Percentiles rank a stretch among this genome's conserved stretches.
phyloP scores from a whole-genome alignment of 2,329 filamentous ascomycete species.

The Aspergillus eucalypticola region DNA sequence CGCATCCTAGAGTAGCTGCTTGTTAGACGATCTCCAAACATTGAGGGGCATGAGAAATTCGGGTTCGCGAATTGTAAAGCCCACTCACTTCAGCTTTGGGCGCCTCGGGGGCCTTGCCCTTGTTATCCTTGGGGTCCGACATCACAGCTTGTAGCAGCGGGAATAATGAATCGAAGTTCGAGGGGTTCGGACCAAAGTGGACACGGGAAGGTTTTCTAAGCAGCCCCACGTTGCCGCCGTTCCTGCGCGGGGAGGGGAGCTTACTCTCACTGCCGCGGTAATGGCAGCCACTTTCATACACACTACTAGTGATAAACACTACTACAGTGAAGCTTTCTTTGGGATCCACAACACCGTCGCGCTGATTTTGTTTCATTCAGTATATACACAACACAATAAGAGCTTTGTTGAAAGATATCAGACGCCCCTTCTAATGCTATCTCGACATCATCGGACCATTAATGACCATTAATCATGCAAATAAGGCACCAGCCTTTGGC shows the following conservation, averaged over 20 bases:
- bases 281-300: neutral
- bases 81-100: constrained; percentile 17
- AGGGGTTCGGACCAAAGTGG: constrained; percentile 14
- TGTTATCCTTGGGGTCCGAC: constrained; percentile 36
- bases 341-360: no score
- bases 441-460: neutral
- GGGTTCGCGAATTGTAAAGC: neutral
- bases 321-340: no score
- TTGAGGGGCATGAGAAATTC: neutral
- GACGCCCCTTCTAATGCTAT: constrained; percentile 1
- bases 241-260: constrained; percentile 4
- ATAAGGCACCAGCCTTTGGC: constrained; percentile 7
- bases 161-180: constrained; percentile 13
- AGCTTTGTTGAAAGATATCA: constrained; percentile 3
- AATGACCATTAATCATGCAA: constrained; percentile 14
- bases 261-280: neutral
- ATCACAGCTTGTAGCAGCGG: constrained; percentile 24
- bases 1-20: constrained; percentile 26
- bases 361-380: no score
- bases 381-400: neutral
- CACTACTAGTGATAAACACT: neutral
- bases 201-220: constrained; percentile 24
- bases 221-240: constrained; percentile 31
- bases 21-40: constrained; percentile 8
- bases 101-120: constrained; percentile 35